Conservation (phyloP, 1,139 yeast genomes). For the Blastobotrys petasosporus region DNA sequence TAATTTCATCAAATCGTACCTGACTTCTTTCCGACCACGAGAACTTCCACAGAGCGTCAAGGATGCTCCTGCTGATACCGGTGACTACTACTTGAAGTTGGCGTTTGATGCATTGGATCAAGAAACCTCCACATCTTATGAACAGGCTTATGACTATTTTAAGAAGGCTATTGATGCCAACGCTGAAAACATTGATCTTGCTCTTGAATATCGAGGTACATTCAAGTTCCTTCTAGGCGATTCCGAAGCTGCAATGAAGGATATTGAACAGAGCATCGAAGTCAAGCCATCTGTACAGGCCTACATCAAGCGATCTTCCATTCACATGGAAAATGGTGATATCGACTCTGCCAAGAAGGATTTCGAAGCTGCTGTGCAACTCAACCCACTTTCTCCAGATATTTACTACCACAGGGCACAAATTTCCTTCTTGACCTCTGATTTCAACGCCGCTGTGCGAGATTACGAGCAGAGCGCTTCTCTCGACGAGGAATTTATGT, state of each 20-base stretch:
- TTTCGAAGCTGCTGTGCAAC: constrained; percentile 64
- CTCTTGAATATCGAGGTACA: constrained; percentile 78
- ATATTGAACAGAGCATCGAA: constrained; percentile 58
- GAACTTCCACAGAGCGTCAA: constrained; percentile 33
- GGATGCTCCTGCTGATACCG: constrained; percentile 50
- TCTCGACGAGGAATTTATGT: constrained; percentile 69
- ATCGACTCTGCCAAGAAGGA: constrained; percentile 58
- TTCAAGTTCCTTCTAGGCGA: constrained; percentile 79
- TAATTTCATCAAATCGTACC: constrained; percentile 77
- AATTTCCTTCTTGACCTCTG: constrained; percentile 73
- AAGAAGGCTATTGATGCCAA: constrained; percentile 53
- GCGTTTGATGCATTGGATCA: constrained; percentile 60
- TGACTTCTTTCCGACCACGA: constrained; percentile 57
- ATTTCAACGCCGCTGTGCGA: constrained; percentile 63
- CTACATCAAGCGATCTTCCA: constrained; percentile 75
- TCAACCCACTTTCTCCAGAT: constrained; percentile 72
- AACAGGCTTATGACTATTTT: constrained; percentile 64
- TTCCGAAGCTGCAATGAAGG: constrained; percentile 52
- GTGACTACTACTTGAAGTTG: constrained; percentile 58
- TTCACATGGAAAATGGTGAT: constrained; percentile 68
- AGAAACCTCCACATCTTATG: constrained; percentile 67
- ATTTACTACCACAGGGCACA: constrained; percentile 94
- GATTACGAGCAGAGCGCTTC: constrained; percentile 74
- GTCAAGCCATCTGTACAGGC: constrained; percentile 76
- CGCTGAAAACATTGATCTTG: constrained; percentile 46